Evolutionary conservation across 495 filamentous ascomycete species (phyloP), one percentile per base, ranked within the genome.

Genomic region (Aspergillus bertholletiae): DNA sequence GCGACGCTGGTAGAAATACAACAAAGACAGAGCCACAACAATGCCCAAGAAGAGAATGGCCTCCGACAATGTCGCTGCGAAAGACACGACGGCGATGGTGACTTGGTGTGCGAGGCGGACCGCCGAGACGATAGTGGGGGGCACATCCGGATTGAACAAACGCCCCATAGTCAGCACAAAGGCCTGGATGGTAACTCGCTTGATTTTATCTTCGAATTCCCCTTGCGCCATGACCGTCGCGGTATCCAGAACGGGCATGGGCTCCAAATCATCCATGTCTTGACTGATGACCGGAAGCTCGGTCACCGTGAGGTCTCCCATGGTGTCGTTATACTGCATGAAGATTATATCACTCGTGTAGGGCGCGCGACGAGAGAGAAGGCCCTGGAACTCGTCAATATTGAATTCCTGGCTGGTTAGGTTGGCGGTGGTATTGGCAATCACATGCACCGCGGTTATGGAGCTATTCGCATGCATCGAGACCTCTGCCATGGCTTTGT

Each of bases 401-500:
- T 72, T 72, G 58, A 75, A 74, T 20, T 66, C 46, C 0, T 47
- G n/a, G 11, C 43, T 7, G 1, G 64, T 67, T 15, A 75, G 46
- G 0, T 49, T 55, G 7, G 49, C 48, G 5, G 55, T 58, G 2
- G 67, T 70, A 3, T 51, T 50, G 12, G 50, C 46, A 32, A 62
- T 46, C 22, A 72, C 40, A 0, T 61, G 30, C 6, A 72, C 60
- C 11, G 48, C 59, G 6, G 61, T 69, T 47, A 75, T 70, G 21
- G 72, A 75, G 24, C 72, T 74, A 48, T 75, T 75, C 13, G 72
- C 65, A 48, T 73, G 72, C 72, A 75, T 75, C 0, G 59, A 57
- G 0, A 75, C 52, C 15, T 57, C 50, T 5, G 69, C 72, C 9
- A 69, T 47, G 0, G 69, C 69, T 49, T 69, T 62, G 9, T 62